Base-by-base conservation (phyloP, 192 early-diverging fungal genomes). In the Podila horticola region DNA sequence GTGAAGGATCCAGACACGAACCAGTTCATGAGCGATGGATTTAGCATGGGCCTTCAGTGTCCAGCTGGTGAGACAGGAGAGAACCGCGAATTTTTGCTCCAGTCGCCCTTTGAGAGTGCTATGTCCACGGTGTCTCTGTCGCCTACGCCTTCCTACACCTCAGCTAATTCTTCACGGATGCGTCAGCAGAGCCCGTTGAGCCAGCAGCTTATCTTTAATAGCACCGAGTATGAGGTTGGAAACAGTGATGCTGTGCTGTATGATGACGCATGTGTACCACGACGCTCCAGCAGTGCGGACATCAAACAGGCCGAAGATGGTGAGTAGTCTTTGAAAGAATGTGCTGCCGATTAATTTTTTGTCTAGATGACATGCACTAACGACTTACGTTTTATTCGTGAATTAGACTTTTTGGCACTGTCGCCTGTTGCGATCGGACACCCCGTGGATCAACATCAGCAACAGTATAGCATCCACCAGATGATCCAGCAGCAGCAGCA, bases 301-400 rank as follows among this genome's bases (percentile, higher is more conserved):
- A 72, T 71, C 8, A 61, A 63, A 24, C 69, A 64, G 28, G 76
- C 34, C 7, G 70, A 79, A 57, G 66, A 79, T 68, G 76, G 76
- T 79, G 71, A 5, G 48, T 26, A 19, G 5, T 7, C 36, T 7
- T n/a, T n/a, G n/a, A 58, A 17, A 11, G 7, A 20, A n/a, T 15
- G 17, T 24, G 11, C 2, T 6, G 17, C 28, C 9, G 36, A 45
- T 49, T 19, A 24, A 30, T 19, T 45, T 29, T 28, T 33, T 20
- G 0, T 26, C 41, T 15, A 45, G 15, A 34, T 8, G 13, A 45
- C 3, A 17, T 45, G 15, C 15, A 10, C 41, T 45, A 45, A 45
- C 11, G 11, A 62, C 17, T 31, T 15, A 34, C n/a, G 13, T 60
- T 5, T 31, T 49, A 55, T 59, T 20, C 11, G 7, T 61, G 26